Base-by-base conservation (phyloP, 2,329 filamentous ascomycete genomes). In the Verticillium longisporum region DNA sequence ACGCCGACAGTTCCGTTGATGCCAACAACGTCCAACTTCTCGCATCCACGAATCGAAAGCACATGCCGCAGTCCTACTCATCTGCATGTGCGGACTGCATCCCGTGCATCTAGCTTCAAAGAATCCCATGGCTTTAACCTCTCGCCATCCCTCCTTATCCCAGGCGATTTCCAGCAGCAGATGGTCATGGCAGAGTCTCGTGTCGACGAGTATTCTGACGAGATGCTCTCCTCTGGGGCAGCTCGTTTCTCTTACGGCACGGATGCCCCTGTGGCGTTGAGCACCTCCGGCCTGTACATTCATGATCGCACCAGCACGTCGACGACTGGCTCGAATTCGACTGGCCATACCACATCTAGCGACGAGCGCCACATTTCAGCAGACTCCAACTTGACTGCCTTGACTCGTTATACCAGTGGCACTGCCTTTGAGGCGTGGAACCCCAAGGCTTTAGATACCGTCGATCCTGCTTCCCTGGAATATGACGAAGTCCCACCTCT, bases 81-180 rank as follows among this genome's bases (percentile, higher is more conserved):
- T 66, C 64, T 71, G 63, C 75, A 78, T 60, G 69, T 71, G 45
- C 76, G 77, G 57, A 76, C 71, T 36, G 72, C 73, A 32, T 84
- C 84, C 3, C 76, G 78, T 14, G 76, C 78, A 0, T 82, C 79
- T 2, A 85, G 78, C 68, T 86, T 84, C 69, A 81, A 80, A 66
- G 85, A 87, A 69, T 80, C 80, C 0, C 81, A 86, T 61, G 83
- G 81, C 14, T 86, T 87, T 68, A 79, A 76, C 53, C 71, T 87
- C 37, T 88, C 85, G 7, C 85, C 86, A 0, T 83, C 83, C 3
- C 75, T 88, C n/a, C 76, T 88, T 57, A 85, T 88, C 59, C 85
- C 86, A 13, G 72, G 76, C 56, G 85, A 88, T 58, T 86, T 81
- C 65, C 79, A 83, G 59, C 77, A 81, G 63, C 78, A 85, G 66